Base-by-base conservation (phyloP, 352 stramenopile genomes). In the Globisporangium recalcitrans region DNA sequence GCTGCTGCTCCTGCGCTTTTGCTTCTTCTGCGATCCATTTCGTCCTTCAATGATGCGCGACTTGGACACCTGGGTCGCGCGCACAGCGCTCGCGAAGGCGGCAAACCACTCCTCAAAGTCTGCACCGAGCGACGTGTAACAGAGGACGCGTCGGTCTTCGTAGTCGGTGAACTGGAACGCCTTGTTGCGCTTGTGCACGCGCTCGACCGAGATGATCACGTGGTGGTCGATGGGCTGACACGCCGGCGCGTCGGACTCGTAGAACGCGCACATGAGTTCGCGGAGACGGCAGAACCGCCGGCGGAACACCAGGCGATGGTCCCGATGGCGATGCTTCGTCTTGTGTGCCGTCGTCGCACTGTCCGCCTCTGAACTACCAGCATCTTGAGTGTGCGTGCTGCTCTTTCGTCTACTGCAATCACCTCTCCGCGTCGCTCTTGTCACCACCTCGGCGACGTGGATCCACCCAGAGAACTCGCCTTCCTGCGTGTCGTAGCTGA, bases 41-140 rank as follows among this genome's bases (percentile, higher is more conserved):
- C 31, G 49, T 2, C 27, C 22, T 13, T 49, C 60, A 11, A 46
- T 21, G 31, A 61, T 16, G 2, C 48, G 31, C 3, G 52, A 52
- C 47, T 80, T 79, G 16, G 73, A 60, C 42, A 83, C 69, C 14
- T 73, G 74, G 4, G 74, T 82, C 19, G 49, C 51, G 22, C 63
- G 68, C 5, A 85, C 67, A 7, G 71, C 73, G 0, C 48, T 61
- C 14, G 72, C 70, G 38, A 85, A 83, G 0, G 66, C 78, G 27
- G 42, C 56, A 47, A 70, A 72, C 74, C 77, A 85, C 31, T 64
- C 66, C 46, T 83, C 74, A 72, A 85, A 85, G 64, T 82, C 74
- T 0, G 66, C 67, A 1, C 67, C 62, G 16, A 80, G 68, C 9
- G 67, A 65, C 42, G 71, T 78, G 60, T 81, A 70, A 19, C 80